phyloP scores from a whole-genome alignment of 1,284 basidiomycete genomes.

The Ustilago trichophora region DNA sequence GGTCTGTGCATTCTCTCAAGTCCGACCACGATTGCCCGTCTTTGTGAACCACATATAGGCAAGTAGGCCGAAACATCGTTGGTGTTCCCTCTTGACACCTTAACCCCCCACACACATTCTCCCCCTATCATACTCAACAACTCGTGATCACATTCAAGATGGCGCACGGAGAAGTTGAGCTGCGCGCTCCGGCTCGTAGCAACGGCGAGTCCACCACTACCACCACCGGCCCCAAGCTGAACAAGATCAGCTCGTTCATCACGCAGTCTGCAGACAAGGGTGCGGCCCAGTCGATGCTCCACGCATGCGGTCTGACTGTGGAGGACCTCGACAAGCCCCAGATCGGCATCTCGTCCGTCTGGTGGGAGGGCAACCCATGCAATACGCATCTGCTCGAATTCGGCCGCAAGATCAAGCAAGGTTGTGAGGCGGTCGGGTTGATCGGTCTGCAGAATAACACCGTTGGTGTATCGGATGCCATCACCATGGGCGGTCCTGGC shows the following conservation, averaged over 20 bases:
- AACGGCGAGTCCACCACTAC: conserved; percentile 1
- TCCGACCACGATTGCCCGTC: too few species aligned
- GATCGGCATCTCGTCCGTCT: conserved; percentile 64
- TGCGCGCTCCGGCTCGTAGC: conserved; percentile 17
- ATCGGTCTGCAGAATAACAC: conserved; percentile 65
- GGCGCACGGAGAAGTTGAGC: conserved; percentile 35
- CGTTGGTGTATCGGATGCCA: conserved; percentile 66
- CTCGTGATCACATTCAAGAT: conserved; percentile 3
- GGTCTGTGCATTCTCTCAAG: neutral
- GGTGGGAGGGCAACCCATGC: conserved; percentile 66
- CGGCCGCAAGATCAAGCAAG: conserved; percentile 59
- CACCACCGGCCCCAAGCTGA: too few species aligned
- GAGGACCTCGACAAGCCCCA: conserved; percentile 63
- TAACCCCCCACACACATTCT: too few species aligned
- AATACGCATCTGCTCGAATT: conserved; percentile 64
- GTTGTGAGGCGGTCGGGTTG: conserved; percentile 58
- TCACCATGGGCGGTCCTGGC: conserved; percentile 65
- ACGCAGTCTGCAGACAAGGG: conserved; percentile 66
- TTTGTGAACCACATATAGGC: too few species aligned
- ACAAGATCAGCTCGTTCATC: conserved; percentile 60
- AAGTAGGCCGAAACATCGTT: too few species aligned
- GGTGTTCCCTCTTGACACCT: too few species aligned
- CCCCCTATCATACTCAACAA: neutral
- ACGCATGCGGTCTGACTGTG: conserved; percentile 61
- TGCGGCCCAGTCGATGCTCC: conserved; percentile 66